These are phyloP conservation scores for Daedalea quercina DNA, from an alignment of 768 basidiomycete genomes.

Conservation along the genomic window DNA sequence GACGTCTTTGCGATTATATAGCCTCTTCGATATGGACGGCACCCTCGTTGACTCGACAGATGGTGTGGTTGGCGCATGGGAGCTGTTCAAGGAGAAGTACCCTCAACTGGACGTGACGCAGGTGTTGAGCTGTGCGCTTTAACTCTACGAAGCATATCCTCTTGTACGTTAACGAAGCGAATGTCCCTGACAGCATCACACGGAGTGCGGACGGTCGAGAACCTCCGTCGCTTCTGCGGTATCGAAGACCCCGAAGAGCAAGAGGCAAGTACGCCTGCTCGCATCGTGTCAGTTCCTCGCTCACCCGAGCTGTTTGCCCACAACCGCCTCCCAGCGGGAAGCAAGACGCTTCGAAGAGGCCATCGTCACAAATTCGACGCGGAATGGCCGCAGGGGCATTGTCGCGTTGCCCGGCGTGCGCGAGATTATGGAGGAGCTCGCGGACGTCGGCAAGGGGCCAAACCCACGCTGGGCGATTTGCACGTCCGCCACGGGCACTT, in stretches of 20 bases:
- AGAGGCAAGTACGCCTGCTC: slow-evolving; percentile 31
- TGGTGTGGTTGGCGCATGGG: slow-evolving; percentile 81
- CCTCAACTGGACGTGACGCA: slow-evolving; percentile 51
- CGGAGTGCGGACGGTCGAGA: slow-evolving; percentile 81
- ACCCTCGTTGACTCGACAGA: slow-evolving; percentile 79
- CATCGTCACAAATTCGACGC: slow-evolving; percentile 55
- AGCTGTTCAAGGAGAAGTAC: slow-evolving; percentile 65
- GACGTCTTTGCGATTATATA: slow-evolving; percentile 23
- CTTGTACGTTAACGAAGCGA: too few species aligned
- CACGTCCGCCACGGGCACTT: slow-evolving; percentile 74
- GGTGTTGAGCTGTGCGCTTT: slow-evolving; percentile 62
- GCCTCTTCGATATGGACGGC: slow-evolving; percentile 81
- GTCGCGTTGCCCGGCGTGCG: slow-evolving; percentile 68
- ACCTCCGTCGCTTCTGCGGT: slow-evolving; percentile 65
- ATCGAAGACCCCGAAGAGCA: slow-evolving; percentile 63
- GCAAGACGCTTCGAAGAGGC: slow-evolving; percentile 75
- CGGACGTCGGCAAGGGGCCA: slow-evolving; percentile 27
- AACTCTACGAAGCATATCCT: too few species aligned
- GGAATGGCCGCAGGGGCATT: slow-evolving; percentile 54
- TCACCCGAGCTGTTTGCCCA: slow-evolving; percentile 1
- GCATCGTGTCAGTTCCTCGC: background rate
- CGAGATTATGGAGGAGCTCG: slow-evolving; percentile 44
- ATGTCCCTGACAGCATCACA: slow-evolving; percentile 59
- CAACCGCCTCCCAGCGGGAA: slow-evolving; percentile 42
- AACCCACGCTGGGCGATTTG: slow-evolving; percentile 82